These are phyloP conservation scores for Xylaria intraflava DNA, from an alignment of 495 filamentous ascomycete species.

Conservation along the genomic window DNA sequence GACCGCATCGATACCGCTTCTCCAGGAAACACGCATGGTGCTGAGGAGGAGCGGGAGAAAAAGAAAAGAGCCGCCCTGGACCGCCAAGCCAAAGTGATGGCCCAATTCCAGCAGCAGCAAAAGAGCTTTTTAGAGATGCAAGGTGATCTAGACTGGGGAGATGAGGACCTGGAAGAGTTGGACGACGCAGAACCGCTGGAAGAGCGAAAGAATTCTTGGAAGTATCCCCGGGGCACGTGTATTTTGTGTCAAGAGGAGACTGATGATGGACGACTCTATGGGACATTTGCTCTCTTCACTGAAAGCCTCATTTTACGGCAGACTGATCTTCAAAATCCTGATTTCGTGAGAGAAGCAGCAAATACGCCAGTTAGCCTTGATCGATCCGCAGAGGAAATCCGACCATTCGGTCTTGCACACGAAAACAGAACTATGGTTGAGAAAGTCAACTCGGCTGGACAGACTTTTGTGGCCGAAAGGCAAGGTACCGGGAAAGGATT, in stretches of 20 bases:
- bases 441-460: conserved; percentile 66
- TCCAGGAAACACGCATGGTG: conserved; percentile 46
- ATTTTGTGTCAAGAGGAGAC: conserved; percentile 96
- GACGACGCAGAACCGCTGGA: conserved; percentile 48
- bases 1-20: conserved; percentile 49
- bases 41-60: conserved; percentile 64
- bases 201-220: conserved; percentile 71
- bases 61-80: conserved; percentile 88
- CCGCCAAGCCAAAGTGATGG: conserved; percentile 88
- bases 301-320: conserved; percentile 83
- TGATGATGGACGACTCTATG: conserved; percentile 79
- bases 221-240: conserved; percentile 90
- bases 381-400: conserved; percentile 67
- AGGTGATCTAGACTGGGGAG: conserved; percentile 76
- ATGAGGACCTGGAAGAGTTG: conserved; percentile 61
- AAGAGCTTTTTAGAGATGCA: conserved; percentile 87
- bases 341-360: conserved; percentile 77
- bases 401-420: conserved; percentile 84
- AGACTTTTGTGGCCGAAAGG: conserved; percentile 62
- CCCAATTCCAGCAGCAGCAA: conserved; percentile 93
- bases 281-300: conserved; percentile 82
- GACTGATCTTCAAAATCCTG: conserved; percentile 71
- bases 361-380: conserved; percentile 75
- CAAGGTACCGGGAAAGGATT: conserved; percentile 88
- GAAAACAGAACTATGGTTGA: conserved; percentile 73